These are phyloP conservation scores for Rhizopogon hawkerae DNA, from an alignment of 1,284 basidiomycete genomes.

Conservation along the genomic window DNA sequence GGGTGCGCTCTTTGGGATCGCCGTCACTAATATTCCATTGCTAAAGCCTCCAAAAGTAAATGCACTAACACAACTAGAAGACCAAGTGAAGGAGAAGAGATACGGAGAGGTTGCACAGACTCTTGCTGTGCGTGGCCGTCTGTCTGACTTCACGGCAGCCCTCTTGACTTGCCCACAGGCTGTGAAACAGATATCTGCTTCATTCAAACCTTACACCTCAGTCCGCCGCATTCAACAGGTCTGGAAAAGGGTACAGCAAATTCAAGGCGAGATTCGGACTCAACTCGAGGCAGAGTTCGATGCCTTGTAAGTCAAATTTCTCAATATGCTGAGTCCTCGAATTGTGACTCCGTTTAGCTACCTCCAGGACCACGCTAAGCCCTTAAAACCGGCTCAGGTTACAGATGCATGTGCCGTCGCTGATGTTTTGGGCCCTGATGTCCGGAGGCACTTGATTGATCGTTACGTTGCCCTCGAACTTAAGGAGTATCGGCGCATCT, in stretches of 20 bases:
- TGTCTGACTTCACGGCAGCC: conserved; percentile 8
- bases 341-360: conserved; percentile 42
- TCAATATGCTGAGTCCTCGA: background rate
- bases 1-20: conserved; percentile 42
- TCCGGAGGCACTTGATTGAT: conserved; percentile 74
- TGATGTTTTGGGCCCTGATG: conserved; percentile 80
- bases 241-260: conserved; percentile 70
- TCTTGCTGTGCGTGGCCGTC: conserved; percentile 49
- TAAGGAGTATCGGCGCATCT: conserved; percentile 95
- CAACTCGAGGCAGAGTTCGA: conserved; percentile 87
- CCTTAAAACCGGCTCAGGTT: conserved; percentile 55
- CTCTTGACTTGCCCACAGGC: conserved; percentile 40
- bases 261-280: conserved; percentile 68
- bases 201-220: conserved; percentile 69
- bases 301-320: conserved; percentile 57
- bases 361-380: conserved; percentile 66
- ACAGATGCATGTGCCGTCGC: conserved; percentile 76
- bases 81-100: conserved; percentile 65
- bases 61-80: conserved; percentile 73
- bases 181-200: conserved; percentile 75
- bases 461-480: conserved; percentile 88
- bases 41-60: conserved; percentile 47
- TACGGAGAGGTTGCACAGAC: conserved; percentile 82
- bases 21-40: background rate
- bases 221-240: conserved; percentile 71